These are phyloP conservation scores for Anisodus tanguticus DNA, from an alignment of 257 asterid species.

Conservation along the genomic window DNA sequence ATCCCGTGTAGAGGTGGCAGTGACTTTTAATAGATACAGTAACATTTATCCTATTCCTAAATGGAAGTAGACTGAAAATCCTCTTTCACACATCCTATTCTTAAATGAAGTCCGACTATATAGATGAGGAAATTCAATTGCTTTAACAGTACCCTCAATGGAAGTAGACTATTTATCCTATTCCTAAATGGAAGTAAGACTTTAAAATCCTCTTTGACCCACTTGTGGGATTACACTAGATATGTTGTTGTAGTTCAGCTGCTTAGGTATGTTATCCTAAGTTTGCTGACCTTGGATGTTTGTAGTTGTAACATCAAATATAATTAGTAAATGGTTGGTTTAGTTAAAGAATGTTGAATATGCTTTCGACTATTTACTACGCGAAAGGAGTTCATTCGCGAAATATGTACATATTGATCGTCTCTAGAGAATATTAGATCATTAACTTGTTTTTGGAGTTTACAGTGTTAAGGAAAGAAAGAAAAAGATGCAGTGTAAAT, in stretches of 20 bases:
- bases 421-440: neutral
- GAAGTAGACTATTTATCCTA: too few species aligned
- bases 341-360: neutral
- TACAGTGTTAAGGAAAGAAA: neutral
- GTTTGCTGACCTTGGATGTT: neutral
- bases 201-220: too few species aligned
- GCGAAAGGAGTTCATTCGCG: neutral
- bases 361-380: neutral
- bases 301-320: neutral
- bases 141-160: too few species aligned
- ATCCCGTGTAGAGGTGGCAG: neutral
- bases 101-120: neutral
- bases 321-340: neutral
- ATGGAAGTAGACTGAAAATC: neutral
- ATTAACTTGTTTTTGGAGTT: neutral
- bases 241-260: too few species aligned
- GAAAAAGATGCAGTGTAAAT: slow-evolving; percentile 15
- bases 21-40: neutral
- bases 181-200: too few species aligned
- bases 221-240: too few species aligned
- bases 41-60: neutral
- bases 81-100: neutral
- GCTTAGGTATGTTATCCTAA: neutral
- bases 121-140: neutral
- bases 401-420: neutral